Base-by-base conservation (phyloP, 163 green algal species). In the Chloroidium sp. region DNA sequence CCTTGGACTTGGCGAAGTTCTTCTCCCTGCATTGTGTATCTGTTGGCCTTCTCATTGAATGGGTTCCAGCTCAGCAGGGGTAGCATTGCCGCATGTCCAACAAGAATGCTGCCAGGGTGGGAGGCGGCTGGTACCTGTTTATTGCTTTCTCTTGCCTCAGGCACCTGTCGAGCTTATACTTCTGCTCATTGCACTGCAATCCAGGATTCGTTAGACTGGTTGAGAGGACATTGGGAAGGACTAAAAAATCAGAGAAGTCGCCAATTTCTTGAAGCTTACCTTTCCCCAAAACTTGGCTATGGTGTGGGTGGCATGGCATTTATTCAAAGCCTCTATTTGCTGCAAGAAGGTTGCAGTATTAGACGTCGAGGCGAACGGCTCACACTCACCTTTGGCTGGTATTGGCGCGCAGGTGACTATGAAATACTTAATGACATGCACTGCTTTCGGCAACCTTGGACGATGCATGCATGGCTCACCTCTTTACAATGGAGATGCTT, bases 271-370 rank as follows among this genome's bases (percentile, higher is more conserved):
- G 36, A 36, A 36, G 36, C 36, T 36, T 36, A 36, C 36, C 36
- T 36, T 36, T 36, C 89, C 89, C 83, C 82, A 90, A 62, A 92
- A 94, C 81, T 94, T 94, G 75, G 90, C 87, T 8, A 92, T 64
- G 1, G 88, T 81, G 80, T 93, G 80, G 57, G 92, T 84, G 2
- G 79, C 62, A 81, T 95, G 89, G 85, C 91, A 95, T 2, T 76
- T 64, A 3, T 88, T 82, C 8, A 93, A 80, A 36, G 81, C 86
- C 13, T 88, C 69, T 62, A 94, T 94, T 59, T 83, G 61, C 87
- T 91, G 82, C 81, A 83, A 14, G 2, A 69, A 72, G 1, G 14
- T 13, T 67, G 64, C 76, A 78, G 64, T 12, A 64, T 62, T 12
- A 75, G 62, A 59, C 3, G 13, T 75, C 4, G 59, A 79, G 62